Evolutionary conservation across 495 filamentous ascomycete species (phyloP), one percentile per base, ranked within the genome.

Genomic region (Annulohypoxylon nitens): DNA sequence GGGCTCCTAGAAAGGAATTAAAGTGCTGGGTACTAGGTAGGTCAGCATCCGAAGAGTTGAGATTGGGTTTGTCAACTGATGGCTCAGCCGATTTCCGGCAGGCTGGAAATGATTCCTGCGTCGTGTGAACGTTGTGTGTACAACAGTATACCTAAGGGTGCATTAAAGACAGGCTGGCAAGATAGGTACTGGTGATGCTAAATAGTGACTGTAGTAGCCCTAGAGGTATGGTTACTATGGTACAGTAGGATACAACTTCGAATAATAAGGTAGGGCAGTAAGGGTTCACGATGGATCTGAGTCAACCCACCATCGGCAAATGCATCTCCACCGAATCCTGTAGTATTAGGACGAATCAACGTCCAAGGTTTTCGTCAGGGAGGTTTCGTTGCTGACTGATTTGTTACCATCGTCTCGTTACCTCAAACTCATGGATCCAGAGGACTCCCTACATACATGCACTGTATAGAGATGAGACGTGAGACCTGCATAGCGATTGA

Each of bases 301-400:
- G 72, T 75, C 72, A 75, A 75, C 72, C 57, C 72, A 75, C 72
- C 72, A 75, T 70, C 72, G 72, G 72, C 72, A 75, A 75, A 75
- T 75, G 58, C 72, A 68, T 66, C 57, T 68, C 67, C 72, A 70
- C 67, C 37, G 72, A 64, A 67, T 75, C 63, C 59, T 64, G 16
- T 59, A 23, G 54, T 14, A 34, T 64, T 43, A 59, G 62, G 64
- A 68, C 67, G 67, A 75, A 70, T 75, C 66, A 74, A 55, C 41
- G 12, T 2, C 26, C 30, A 34, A 18, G n/a, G n/a, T 66, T 34
- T 37, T 25, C 12, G 14, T 18, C 18, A 48, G 34, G 53, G 48
- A 57, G 59, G 25, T 57, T 54, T 53, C 45, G 23, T 64, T 61
- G 43, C 64, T 73, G 70, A 57, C 39, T 69, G 65, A 64, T 65